These are phyloP conservation scores for Fusarium agapanthi DNA, from an alignment of 2,329 filamentous ascomycete species.

Conservation along the genomic window DNA sequence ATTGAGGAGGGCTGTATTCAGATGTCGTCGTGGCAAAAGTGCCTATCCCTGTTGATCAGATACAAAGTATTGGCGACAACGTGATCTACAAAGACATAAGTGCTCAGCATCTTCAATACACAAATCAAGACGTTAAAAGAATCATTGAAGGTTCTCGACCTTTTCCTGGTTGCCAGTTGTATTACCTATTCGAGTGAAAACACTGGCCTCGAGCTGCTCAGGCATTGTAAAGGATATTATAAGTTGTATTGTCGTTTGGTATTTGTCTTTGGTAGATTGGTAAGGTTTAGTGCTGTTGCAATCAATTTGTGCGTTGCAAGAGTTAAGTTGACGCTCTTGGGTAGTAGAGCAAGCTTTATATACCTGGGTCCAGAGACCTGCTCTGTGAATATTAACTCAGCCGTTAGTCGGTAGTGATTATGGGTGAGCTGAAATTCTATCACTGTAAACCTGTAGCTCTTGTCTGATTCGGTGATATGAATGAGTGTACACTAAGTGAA, in stretches of 20 bases:
- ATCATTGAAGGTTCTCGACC: neutral
- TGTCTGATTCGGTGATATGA: neutral
- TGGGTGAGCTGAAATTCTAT: neutral
- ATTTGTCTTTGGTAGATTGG: neutral
- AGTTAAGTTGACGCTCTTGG: neutral
- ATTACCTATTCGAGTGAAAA: neutral
- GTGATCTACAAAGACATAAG: too few relatives aligned
- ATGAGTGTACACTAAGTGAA: accelerated
- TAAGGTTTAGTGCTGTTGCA: neutral
- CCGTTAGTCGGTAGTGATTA: neutral
- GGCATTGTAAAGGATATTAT: neutral
- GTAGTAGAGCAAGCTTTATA: neutral
- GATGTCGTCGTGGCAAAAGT: too few relatives aligned
- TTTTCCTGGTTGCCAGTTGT: accelerated
- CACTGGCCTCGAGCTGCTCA: neutral
- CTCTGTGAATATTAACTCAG: neutral
- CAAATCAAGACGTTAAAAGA: too few relatives aligned
- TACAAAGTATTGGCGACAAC: too few relatives aligned
- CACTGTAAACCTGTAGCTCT: neutral
- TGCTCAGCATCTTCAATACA: too few relatives aligned
- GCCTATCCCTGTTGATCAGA: too few relatives aligned
- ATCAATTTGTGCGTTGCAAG: neutral
- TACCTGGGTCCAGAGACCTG: neutral
- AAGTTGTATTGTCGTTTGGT: neutral
- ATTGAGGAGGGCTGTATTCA: too few relatives aligned